Conservation (phyloP, 2,329 filamentous ascomycete species). For the Pyrenophora seminiperda region DNA sequence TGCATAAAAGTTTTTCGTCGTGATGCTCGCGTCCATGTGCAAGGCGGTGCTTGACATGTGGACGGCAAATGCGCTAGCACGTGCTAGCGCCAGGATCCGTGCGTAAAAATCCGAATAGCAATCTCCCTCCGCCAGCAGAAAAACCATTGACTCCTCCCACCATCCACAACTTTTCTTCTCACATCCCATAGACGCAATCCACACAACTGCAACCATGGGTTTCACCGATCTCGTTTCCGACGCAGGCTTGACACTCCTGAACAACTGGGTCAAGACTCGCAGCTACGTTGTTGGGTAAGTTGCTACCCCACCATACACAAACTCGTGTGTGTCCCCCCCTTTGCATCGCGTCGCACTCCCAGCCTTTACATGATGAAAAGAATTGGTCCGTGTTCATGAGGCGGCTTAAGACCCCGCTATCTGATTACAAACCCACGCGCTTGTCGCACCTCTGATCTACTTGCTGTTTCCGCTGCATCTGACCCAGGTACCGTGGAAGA, state of each 20-base stretch:
- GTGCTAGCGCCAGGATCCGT: slow-evolving; percentile 23
- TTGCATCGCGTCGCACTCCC: slow-evolving; percentile 29
- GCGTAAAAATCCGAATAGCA: slow-evolving; percentile 15
- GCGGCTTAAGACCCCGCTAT: slow-evolving; percentile 86
- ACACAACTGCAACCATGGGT: slow-evolving; percentile 61
- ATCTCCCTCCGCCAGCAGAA: slow-evolving; percentile 26
- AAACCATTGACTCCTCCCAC: slow-evolving; percentile 25
- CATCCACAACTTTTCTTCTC: slow-evolving; percentile 22
- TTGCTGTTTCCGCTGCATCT: slow-evolving; percentile 22
- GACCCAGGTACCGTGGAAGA: slow-evolving; percentile 12
- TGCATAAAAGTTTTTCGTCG: not conserved
- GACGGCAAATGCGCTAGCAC: slow-evolving; percentile 9
- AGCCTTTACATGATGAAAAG: slow-evolving; percentile 73
- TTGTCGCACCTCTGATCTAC: slow-evolving; percentile 73
- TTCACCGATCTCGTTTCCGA: slow-evolving; percentile 71
- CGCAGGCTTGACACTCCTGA: slow-evolving; percentile 69
- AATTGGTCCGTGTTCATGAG: slow-evolving; percentile 97
- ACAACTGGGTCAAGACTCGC: slow-evolving; percentile 74
- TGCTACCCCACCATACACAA: slow-evolving; percentile 37
- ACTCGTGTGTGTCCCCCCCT: slow-evolving; percentile 22
- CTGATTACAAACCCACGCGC: slow-evolving; percentile 78
- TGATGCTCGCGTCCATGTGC: not conserved
- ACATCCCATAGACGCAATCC: slow-evolving; percentile 16
- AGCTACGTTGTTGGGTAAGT: slow-evolving; percentile 86
- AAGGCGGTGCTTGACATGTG: not conserved